Conservation (phyloP, 305 asterid species). For the Striga hermonthica region DNA sequence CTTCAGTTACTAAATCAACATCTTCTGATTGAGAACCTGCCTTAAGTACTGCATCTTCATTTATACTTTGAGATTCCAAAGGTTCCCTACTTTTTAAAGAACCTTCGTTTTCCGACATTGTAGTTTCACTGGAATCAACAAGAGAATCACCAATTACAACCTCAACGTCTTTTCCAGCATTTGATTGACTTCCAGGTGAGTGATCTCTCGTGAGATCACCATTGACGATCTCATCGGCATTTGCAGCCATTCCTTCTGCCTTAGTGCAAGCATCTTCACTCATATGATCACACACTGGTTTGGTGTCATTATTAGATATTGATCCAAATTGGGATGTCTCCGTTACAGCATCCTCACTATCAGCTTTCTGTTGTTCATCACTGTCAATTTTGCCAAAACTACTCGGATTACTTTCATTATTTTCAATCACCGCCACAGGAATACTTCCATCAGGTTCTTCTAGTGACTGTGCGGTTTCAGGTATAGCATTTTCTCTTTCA, state of each 20-base stretch:
- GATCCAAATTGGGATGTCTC: slow-evolving; percentile 52
- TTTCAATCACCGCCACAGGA: slow-evolving; percentile 36
- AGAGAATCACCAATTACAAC: slow-evolving; percentile 39
- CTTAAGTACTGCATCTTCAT: slow-evolving; percentile 43
- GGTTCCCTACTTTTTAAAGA: slow-evolving; percentile 38
- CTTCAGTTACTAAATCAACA: slow-evolving; percentile 41
- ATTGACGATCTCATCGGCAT: slow-evolving; percentile 27
- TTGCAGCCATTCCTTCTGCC: slow-evolving; percentile 40
- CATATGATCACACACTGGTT: slow-evolving; percentile 38
- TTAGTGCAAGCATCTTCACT: slow-evolving; percentile 44
- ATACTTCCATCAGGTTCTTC: slow-evolving; percentile 43
- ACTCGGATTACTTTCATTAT: slow-evolving; percentile 39
- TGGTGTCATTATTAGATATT: slow-evolving; percentile 43
- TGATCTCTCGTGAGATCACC: slow-evolving; percentile 43
- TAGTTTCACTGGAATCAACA: slow-evolving; percentile 46
- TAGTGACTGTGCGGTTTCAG: slow-evolving; percentile 47
- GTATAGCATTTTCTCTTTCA: slow-evolving; percentile 42
- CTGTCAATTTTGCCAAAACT: slow-evolving; percentile 35
- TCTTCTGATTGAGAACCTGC: slow-evolving; percentile 43
- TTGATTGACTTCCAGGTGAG: slow-evolving; percentile 40
- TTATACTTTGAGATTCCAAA: slow-evolving; percentile 42
- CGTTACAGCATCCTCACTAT: slow-evolving; percentile 42
- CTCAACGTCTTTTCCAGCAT: slow-evolving; percentile 41
- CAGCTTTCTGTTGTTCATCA: slow-evolving; percentile 42
- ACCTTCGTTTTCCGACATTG: slow-evolving; percentile 39